Base-by-base conservation (phyloP, 768 basidiomycete species). In the Tylopilus rubrobrunneus region DNA sequence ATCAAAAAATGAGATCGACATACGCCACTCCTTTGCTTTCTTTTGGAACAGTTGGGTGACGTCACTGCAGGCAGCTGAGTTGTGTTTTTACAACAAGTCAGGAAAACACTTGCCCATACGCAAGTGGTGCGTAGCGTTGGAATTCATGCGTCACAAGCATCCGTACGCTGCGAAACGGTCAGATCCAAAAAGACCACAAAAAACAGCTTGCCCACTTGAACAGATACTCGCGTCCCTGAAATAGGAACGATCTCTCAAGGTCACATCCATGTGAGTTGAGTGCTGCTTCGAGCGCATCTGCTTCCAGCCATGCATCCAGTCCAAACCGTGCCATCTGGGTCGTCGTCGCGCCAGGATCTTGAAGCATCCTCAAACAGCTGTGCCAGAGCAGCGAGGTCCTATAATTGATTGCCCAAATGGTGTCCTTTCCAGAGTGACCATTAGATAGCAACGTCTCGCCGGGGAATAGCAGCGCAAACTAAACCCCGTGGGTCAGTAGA, bases 391-490 rank as follows among this genome's bases (percentile, higher is more conserved):
- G 71, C 71, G 85, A 83, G 7, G 79, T 75, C 44, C 86, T 82
- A 60, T 85, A 80, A 62, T 85, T 80, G 48, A 89, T 71, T n/a
- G 85, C 86, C 87, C 85, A 90, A 21, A 89, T 74, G 6, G 84
- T 84, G 51, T 87, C 80, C 66, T 86, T 89, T 9, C 78, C 72
- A 4, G 79, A 73, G 51, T 64, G 56, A 37, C 49, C 37, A 34
- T 53, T 59, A 21, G 65, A 52, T 3, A 67, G 69, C 25, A 82
- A 69, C 12, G 80, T 76, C 69, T 89, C 87, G n/a, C 86, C 87
- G 7, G 86, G 83, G 66, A 90, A 89, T 21, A 90, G 70, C n/a
- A 89, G 66, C 1, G 82, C 79, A 65, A 83, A 86, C 87, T 90
- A 60, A 14, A 56, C 31, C 17, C 9, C 45, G 34, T 2, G 27